A percentile compares a stretch with the other conserved stretches of the same genome.
phyloP scores from a whole-genome alignment of 441 rosid species.

The Adansonia gregorii region DNA sequence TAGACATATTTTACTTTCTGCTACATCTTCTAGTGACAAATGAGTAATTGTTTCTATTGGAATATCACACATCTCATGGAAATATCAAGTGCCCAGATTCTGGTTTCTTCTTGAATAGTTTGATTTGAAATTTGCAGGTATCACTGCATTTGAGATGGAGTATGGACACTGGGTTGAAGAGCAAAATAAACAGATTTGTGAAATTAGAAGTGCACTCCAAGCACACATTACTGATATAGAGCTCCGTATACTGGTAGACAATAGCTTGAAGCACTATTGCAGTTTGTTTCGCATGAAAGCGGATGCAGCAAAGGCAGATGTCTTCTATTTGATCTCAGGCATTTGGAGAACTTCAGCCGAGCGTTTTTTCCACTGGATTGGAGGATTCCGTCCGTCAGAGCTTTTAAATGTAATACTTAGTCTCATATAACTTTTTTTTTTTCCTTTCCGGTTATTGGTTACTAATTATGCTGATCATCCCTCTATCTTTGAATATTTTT shows the following conservation, averaged over 20 bases:
- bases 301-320: conserved; percentile 63
- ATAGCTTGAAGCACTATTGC: conserved; percentile 50
- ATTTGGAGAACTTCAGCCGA: conserved; percentile 68
- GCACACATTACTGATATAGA: conserved; percentile 55
- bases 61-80: not conserved
- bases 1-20: not conserved
- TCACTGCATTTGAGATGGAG: conserved; percentile 68
- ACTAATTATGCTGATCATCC: not conserved
- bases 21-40: not conserved
- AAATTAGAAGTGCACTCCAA: conserved; percentile 57
- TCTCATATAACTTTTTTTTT: not conserved
- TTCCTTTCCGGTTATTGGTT: not conserved
- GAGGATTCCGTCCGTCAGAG: conserved; percentile 73
- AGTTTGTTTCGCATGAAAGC: conserved; percentile 64
- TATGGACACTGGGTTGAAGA: conserved; percentile 64
- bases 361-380: conserved; percentile 72
- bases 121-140: conserved; percentile 40
- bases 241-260: conserved; percentile 59
- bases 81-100: not conserved
- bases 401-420: conserved; percentile 57
- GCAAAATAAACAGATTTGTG: conserved; percentile 53
- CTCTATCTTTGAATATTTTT: not conserved
- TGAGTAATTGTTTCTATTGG: not conserved
- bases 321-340: conserved; percentile 65
- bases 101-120: not conserved